A percentile compares a stretch with the other conserved stretches of the same genome.
Evolutionary conservation across 805 yeast species (phyloP).

Genomic region (Tetrapisispora pingtungensis): DNA sequence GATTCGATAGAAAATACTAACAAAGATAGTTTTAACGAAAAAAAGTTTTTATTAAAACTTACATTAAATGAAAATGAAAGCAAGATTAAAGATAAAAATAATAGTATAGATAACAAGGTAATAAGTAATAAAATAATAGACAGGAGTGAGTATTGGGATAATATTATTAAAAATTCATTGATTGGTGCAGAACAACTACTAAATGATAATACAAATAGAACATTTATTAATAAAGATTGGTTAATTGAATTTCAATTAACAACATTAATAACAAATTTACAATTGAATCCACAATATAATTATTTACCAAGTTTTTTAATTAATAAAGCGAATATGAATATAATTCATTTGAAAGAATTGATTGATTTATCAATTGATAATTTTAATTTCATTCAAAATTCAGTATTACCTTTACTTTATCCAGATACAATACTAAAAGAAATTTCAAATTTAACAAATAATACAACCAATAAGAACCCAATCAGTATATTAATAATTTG

Average conservation of each 20-base stretch:
- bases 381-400: slow-evolving; percentile 14
- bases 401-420: slow-evolving; percentile 18
- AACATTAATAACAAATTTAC: slow-evolving; percentile 9
- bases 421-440: slow-evolving; percentile 14
- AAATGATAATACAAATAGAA: neutral
- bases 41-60: too few relatives aligned
- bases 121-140: neutral
- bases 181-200: neutral
- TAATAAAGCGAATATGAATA: slow-evolving; percentile 10
- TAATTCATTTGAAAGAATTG: slow-evolving; percentile 5
- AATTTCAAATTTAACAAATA: slow-evolving; percentile 3
- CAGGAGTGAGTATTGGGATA: slow-evolving; percentile 23
- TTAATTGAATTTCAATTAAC: slow-evolving; percentile 6
- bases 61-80: neutral
- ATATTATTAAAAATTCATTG: slow-evolving; percentile 4
- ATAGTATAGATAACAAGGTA: too few relatives aligned
- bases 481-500: slow-evolving; percentile 1
- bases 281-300: slow-evolving; percentile 11
- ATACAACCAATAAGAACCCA: neutral
- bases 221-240: neutral
- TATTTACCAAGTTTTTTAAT: slow-evolving; percentile 17
- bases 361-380: slow-evolving; percentile 7
- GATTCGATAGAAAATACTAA: slow-evolving; percentile 3
- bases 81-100: too few relatives aligned
- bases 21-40: too few relatives aligned